Conservation (phyloP, 2,329 filamentous ascomycete species). For the Botrytis deweyae region DNA sequence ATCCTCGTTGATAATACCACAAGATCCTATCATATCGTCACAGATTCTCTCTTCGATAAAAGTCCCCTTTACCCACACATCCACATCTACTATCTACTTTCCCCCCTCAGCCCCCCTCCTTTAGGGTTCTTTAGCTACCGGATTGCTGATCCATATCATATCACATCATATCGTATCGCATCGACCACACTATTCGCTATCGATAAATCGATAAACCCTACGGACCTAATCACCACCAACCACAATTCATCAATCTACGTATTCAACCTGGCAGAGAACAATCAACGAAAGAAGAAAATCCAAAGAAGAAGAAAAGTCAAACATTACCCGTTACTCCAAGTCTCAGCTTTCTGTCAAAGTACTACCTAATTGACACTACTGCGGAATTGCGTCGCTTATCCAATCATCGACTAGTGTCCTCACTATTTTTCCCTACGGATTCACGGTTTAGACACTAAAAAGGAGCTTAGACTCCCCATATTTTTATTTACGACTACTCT, state of each 20-base stretch:
- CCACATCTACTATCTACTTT: neutral
- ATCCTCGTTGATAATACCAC: slow-evolving; percentile 10
- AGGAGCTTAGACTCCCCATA: slow-evolving; percentile 15
- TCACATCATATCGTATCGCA: slow-evolving; percentile 3
- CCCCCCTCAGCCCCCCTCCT: neutral
- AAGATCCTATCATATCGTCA: slow-evolving; percentile 10
- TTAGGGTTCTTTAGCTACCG: neutral
- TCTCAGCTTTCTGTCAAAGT: slow-evolving; percentile 14
- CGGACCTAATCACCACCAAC: slow-evolving; percentile 10
- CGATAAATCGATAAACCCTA: slow-evolving; percentile 13
- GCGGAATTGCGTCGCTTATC: neutral
- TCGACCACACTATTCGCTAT: slow-evolving; percentile 14
- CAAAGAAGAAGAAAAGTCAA: neutral
- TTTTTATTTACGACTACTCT: neutral
- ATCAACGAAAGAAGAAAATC: neutral
- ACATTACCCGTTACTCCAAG: neutral
- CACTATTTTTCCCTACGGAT: neutral
- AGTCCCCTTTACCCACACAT: slow-evolving; percentile 2
- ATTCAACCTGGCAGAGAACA: neutral
- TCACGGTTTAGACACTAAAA: slow-evolving; percentile 10
- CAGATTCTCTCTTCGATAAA: slow-evolving; percentile 4
- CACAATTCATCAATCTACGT: slow-evolving; percentile 4
- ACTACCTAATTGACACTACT: slow-evolving; percentile 1
- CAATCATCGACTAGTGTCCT: slow-evolving; percentile 2
- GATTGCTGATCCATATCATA: slow-evolving; percentile 20